Evolutionary conservation across 2,329 filamentous ascomycete genomes (phyloP), one percentile per base, ranked within the genome.

Genomic region (Diaporthe aspalathi): DNA sequence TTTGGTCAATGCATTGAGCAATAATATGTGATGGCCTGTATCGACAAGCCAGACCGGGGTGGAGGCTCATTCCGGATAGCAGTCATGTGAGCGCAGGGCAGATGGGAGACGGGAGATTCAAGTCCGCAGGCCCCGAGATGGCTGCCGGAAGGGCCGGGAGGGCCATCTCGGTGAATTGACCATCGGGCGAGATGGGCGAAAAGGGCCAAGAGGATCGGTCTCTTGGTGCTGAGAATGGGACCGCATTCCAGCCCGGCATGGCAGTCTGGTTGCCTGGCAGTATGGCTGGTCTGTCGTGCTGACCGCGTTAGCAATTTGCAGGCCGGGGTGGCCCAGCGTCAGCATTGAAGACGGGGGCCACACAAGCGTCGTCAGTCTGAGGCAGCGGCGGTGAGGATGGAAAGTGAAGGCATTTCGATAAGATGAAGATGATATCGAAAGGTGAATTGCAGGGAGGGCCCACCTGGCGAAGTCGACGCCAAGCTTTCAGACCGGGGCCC

Each of bases 1-100:
- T 35, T 43, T 49, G 43, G 57, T 63, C 57, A 50, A 65, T 50
- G 60, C 60, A 50, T 24, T 24, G 29, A n/a, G 20, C 29, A 65
- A 65, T 38, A 65, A 65, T 38, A 56, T 50, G 45, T 50, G 60
- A 65, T 65, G 60, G 60, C 60, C 50, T 43, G 29, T 65, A 50
- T 50, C 17, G n/a, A 50, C 7, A n/a, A 47, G 43, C 60, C 45
- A 65, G 45, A 65, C 60, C 60, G 29, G 57, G 57, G 27, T 49
- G 43, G 27, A 17, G n/a, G 45, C 14, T 63, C 20, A 35, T 49
- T 63, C 60, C 43, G 43, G 43, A 35, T 38, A 14, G 14, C 40
- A 49, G 57, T 49, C 57, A 63, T 49, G 43, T 49, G 57, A 63
- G 57, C 57, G 40, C 57, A 63, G 20, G 0, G 40, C 22, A 35